A percentile compares a stretch with the other conserved stretches of the same genome.
Evolutionary conservation across 305 asterid genomes (phyloP).

Genomic region (Fraxinus paxiana): DNA sequence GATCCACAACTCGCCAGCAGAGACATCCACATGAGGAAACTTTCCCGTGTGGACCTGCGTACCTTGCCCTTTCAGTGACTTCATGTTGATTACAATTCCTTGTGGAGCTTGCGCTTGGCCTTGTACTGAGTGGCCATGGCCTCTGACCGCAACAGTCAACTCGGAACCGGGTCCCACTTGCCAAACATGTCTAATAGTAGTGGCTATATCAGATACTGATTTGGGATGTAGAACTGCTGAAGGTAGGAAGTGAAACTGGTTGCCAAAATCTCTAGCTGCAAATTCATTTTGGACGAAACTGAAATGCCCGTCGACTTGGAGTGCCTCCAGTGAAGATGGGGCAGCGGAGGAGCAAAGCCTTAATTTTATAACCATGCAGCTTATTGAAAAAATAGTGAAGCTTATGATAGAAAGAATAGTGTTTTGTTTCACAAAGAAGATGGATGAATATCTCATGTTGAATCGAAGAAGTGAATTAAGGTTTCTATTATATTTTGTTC

Average conservation of each 20-base stretch:
- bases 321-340: background rate
- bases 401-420: conserved; percentile 28
- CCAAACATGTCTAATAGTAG: conserved; percentile 32
- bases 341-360: conserved; percentile 19
- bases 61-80: conserved; percentile 20
- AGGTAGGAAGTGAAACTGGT: conserved; percentile 33
- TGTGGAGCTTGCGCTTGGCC: conserved; percentile 42
- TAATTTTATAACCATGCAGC: conserved; percentile 29
- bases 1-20: conserved; percentile 42
- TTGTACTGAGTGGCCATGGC: conserved; percentile 37
- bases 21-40: conserved; percentile 36
- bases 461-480: background rate
- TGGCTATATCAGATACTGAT: conserved; percentile 35
- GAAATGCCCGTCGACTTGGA: conserved; percentile 31
- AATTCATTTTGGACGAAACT: conserved; percentile 29
- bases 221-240: conserved; percentile 38
- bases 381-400: conserved; percentile 26
- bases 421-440: conserved; percentile 12
- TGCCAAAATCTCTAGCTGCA: conserved; percentile 45
- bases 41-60: conserved; percentile 23
- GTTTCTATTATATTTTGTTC: background rate
- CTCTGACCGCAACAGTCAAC: conserved; percentile 40
- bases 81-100: conserved; percentile 41
- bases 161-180: conserved; percentile 32
- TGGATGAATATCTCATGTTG: conserved; percentile 27